Conservation (phyloP, 768 basidiomycete genomes). For the Lentinula edodes region DNA sequence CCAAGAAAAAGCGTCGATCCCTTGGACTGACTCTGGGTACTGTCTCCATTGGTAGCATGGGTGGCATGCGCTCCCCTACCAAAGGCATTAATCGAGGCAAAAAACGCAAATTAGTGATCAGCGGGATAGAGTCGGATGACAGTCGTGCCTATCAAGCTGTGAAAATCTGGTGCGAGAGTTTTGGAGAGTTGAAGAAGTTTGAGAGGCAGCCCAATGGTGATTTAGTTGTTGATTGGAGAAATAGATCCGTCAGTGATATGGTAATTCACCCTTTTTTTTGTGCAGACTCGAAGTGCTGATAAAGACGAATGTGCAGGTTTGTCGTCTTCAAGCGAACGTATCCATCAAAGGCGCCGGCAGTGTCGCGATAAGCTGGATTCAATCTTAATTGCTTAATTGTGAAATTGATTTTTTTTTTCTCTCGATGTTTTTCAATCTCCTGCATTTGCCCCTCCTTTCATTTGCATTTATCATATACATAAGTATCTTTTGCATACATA, state of each 20-base stretch:
- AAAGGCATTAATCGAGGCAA: not conserved
- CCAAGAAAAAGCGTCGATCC: not conserved
- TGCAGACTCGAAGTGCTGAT: not conserved
- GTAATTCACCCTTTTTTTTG: slow-evolving; percentile 18
- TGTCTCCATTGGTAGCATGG: not conserved
- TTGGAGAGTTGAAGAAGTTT: slow-evolving; percentile 28
- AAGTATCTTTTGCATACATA: not conserved
- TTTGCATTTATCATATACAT: not conserved
- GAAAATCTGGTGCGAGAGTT: slow-evolving; percentile 28
- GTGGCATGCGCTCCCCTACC: not conserved
- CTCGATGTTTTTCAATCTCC: not conserved
- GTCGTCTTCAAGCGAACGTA: slow-evolving; percentile 32
- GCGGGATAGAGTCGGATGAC: slow-evolving; percentile 22
- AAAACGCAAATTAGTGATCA: slow-evolving; percentile 28
- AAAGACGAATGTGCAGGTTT: slow-evolving; percentile 22
- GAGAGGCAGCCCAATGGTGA: slow-evolving; percentile 19
- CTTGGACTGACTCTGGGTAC: not conserved
- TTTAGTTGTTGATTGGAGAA: slow-evolving; percentile 30
- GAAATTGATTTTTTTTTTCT: not conserved
- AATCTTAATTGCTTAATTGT: not conserved
- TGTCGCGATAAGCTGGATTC: slow-evolving; percentile 29
- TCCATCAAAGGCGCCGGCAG: slow-evolving; percentile 34
- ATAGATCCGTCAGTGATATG: slow-evolving; percentile 31
- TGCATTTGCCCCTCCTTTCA: not conserved
- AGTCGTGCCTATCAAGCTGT: slow-evolving; percentile 23